A percentile compares a stretch with the other conserved stretches of the same genome.
Evolutionary conservation across 208 protist genomes (phyloP).

Genomic region (Acanthamoeba royreba): DNA sequence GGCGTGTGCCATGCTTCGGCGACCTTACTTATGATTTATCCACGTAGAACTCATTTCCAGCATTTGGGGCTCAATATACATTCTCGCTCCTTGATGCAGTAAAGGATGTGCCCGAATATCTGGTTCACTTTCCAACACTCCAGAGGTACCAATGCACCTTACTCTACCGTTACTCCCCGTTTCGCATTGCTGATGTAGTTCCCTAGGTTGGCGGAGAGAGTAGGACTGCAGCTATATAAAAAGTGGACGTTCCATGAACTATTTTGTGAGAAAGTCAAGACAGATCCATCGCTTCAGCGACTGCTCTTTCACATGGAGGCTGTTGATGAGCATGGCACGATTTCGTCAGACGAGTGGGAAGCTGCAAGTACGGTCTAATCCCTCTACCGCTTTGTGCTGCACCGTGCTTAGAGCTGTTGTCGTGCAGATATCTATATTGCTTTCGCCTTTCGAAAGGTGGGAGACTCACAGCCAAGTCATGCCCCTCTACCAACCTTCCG

Average conservation of each 20-base stretch:
- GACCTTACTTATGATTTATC: too few species aligned
- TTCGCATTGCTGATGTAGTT: not conserved
- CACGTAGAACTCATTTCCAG: slow-evolving; percentile 39
- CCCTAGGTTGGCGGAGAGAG: slow-evolving; percentile 43
- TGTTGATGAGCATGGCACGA: not conserved
- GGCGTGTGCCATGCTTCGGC: too few species aligned
- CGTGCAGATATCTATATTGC: too few species aligned
- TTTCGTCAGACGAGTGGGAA: not conserved
- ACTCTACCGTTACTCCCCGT: not conserved
- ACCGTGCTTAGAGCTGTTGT: too few species aligned
- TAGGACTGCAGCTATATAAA: slow-evolving; percentile 38
- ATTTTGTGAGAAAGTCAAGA: not conserved
- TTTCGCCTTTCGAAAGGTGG: too few species aligned
- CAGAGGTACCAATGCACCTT: not conserved
- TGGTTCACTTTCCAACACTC: slow-evolving; percentile 36
- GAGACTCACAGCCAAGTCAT: too few species aligned
- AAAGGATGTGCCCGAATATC: slow-evolving; percentile 59
- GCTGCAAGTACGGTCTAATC: too few species aligned
- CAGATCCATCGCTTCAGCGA: not conserved
- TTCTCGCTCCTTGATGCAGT: slow-evolving; percentile 61
- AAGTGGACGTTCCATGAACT: slow-evolving; percentile 47
- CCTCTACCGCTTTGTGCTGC: too few species aligned
- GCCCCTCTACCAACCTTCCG: too few species aligned
- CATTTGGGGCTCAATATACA: slow-evolving; percentile 58
- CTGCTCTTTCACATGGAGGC: not conserved